phyloP scores from a whole-genome alignment of 2,329 filamentous ascomycete species.

The Cyclaneusma minus region DNA sequence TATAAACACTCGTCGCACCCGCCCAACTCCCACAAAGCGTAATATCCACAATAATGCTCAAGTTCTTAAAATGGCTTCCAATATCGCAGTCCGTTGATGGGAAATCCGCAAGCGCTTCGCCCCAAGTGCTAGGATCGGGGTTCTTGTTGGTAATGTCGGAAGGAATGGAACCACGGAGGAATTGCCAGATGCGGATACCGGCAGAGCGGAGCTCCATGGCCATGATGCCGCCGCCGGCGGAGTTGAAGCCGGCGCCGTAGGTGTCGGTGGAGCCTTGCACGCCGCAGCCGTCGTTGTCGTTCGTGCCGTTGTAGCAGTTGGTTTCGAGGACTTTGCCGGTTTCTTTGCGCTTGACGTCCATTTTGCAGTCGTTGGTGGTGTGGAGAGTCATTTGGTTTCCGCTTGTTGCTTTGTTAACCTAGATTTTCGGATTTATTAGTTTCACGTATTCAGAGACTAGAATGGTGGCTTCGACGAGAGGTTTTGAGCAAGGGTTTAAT shows the following conservation, averaged over 20 bases:
- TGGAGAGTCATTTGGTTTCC: slow-evolving; percentile 47
- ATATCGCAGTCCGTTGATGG: slow-evolving; percentile 47
- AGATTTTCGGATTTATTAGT: too few species aligned
- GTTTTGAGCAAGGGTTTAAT: too few species aligned
- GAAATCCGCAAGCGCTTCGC: slow-evolving; percentile 46
- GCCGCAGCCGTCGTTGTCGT: slow-evolving; percentile 41
- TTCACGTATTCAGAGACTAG: too few species aligned
- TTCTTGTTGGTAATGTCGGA: slow-evolving; percentile 30
- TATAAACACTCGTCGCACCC: slow-evolving; percentile 24
- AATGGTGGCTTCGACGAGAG: too few species aligned
- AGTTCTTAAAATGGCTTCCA: slow-evolving; percentile 41
- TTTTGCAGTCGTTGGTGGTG: slow-evolving; percentile 34
- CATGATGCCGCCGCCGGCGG: slow-evolving; percentile 38
- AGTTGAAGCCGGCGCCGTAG: slow-evolving; percentile 37
- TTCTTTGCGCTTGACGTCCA: slow-evolving; percentile 37
- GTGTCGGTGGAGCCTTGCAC: slow-evolving; percentile 27
- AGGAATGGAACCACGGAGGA: slow-evolving; percentile 30
- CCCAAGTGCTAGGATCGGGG: slow-evolving; percentile 48
- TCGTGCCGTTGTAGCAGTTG: slow-evolving; percentile 34
- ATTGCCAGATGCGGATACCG: slow-evolving; percentile 50
- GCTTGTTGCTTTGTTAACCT: slow-evolving; percentile 33
- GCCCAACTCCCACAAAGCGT: slow-evolving; percentile 45
- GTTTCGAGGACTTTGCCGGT: slow-evolving; percentile 25
- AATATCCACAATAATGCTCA: slow-evolving; percentile 52
- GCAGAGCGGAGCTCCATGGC: slow-evolving; percentile 44